Base-by-base conservation (phyloP, 164 flowering plant species). In the Hamamelis virginiana region DNA sequence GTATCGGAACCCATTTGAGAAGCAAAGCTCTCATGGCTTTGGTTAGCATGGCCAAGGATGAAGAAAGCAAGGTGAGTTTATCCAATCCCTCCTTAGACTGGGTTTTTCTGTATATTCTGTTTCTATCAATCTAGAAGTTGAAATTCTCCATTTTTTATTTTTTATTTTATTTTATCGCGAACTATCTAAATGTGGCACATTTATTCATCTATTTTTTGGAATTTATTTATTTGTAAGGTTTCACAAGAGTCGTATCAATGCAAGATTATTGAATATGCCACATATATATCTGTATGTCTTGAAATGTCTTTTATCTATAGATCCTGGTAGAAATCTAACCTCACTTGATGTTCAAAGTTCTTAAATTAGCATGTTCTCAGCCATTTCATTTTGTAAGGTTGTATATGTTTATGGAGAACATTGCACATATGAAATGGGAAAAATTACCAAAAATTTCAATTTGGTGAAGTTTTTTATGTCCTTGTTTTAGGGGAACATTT, bases 31-130 rank as follows among this genome's bases (percentile, higher is more conserved):
- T 87, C 8, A 64, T 76, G 80, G 77, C 69, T n/a, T 66, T 87
- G 71, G 76, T 79, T 46, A 75, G 82, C 81, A 68, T 87, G 81
- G 76, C 86, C 67, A 87, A 82, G 74, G 88, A 87, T 71, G 85
- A 83, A 43, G 87, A 87, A 59, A 82, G 89, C 81, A 87, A 82
- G 86, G 91, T 87, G 27, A 43, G 75, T 58, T 38, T 33, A 8
- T 67, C 43, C 48, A 47, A n/a, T 21, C 19, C 67, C 28, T 60
- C 23, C 56, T 56, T 59, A 57, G 26, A 25, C 41, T 33, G 41
- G 41, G 41, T 2, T 33, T 2, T 33, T 33, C 4, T 33, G 41
- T 6, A 33, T 33, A 33, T 33, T 2, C 41, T 33, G 41, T 33
- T 33, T 33, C 41, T 33, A 33, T 33, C 6, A 6, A 33, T 33